These are phyloP conservation scores for Cymbopogon flexuosus DNA, from an alignment of 202 grass and related monocot species.

Conservation along the genomic window DNA sequence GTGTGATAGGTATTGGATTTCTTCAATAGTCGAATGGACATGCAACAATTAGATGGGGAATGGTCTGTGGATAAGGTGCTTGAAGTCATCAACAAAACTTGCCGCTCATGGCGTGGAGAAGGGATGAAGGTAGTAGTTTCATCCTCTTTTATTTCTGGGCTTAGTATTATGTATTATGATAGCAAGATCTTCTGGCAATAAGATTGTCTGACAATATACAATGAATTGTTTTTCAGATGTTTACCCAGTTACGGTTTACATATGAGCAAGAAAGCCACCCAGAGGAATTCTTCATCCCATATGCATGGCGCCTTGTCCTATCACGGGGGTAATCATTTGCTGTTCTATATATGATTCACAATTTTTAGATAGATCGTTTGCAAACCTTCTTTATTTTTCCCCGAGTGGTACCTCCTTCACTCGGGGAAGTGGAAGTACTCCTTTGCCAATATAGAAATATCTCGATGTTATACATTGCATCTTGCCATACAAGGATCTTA, in stretches of 20 bases:
- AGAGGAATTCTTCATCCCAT: constrained; percentile 99
- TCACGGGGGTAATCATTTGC: constrained; percentile 64
- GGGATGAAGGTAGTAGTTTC: constrained; percentile 75
- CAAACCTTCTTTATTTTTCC: neutral
- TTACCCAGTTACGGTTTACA: constrained; percentile 93
- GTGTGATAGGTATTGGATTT: constrained; percentile 81
- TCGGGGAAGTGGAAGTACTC: neutral
- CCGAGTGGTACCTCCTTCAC: neutral
- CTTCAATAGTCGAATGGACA: constrained; percentile 98
- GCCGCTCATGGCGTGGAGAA: constrained; percentile 90
- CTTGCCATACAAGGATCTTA: neutral
- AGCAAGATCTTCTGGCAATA: constrained; percentile 18
- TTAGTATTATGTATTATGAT: neutral
- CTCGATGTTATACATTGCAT: constrained; percentile 19
- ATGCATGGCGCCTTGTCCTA: constrained; percentile 90
- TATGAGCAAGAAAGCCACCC: constrained; percentile 99
- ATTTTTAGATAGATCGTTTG: neutral
- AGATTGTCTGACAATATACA: constrained; percentile 29
- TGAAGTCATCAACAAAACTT: constrained; percentile 83
- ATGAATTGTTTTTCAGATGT: constrained; percentile 71
- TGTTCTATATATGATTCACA: constrained; percentile 19
- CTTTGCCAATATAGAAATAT: neutral
- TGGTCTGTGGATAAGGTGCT: constrained; percentile 99
- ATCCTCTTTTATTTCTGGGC: neutral
- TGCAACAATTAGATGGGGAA: constrained; percentile 79